Conservation (phyloP, 805 yeast genomes). For the Maudiozyma serrabonitensis region DNA sequence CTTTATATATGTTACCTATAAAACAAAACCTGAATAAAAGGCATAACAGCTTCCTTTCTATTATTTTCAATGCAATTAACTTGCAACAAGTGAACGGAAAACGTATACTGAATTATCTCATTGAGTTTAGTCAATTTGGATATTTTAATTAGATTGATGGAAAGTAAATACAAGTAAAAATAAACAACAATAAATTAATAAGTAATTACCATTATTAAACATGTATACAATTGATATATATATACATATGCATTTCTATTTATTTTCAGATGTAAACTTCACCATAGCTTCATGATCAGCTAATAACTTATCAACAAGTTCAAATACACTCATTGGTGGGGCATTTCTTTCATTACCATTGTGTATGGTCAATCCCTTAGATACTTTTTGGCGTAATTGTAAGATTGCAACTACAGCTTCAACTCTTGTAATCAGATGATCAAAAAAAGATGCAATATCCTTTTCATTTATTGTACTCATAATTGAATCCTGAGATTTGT, state of each 20-base stretch:
- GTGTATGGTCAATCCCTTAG: slow-evolving; percentile 12
- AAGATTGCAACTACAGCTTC: slow-evolving; percentile 47
- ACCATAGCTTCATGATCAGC: slow-evolving; percentile 3
- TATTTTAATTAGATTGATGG: no score
- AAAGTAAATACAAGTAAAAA: no score
- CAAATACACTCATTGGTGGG: slow-evolving; percentile 15
- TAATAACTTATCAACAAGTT: slow-evolving; percentile 20
- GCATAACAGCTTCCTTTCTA: no score
- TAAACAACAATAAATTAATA: no score
- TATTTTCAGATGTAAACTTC: background rate
- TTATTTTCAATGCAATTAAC: no score
- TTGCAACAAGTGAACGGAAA: no score
- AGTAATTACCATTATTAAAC: no score
- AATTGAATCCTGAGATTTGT: slow-evolving; percentile 13
- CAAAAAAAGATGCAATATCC: slow-evolving; percentile 49
- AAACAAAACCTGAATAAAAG: no score
- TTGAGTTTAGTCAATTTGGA: no score
- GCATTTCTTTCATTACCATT: slow-evolving; percentile 7
- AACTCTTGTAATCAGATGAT: slow-evolving; percentile 57
- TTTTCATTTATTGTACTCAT: slow-evolving; percentile 19
- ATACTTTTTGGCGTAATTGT: slow-evolving; percentile 32
- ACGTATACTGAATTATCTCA: no score
- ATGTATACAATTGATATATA: background rate
- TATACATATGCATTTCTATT: background rate
- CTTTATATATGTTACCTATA: background rate